Base-by-base conservation (phyloP, 2,329 filamentous ascomycete genomes). In the Exophiala sideris region DNA sequence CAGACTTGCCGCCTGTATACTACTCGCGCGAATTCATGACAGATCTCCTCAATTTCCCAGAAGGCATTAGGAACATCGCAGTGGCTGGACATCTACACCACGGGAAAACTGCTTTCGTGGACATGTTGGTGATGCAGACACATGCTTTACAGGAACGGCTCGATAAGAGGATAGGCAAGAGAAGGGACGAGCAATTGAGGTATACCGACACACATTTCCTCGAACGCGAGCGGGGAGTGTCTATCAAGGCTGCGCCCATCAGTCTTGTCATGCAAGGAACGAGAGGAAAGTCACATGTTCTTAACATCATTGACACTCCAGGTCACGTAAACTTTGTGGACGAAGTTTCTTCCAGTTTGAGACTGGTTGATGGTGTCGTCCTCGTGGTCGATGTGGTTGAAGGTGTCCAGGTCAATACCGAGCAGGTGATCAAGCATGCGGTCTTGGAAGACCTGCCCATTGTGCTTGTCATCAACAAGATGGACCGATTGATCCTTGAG, bases 251-350 rank as follows among this genome's bases (percentile, higher is more conserved):
- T 4, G 86, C 91, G 14, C 92, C 94, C 5, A 97, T 99, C 91
- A 96, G 88, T 67, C 75, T 99, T 62, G 86, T 97, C 35, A 77
- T 99, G 52, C 90, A 89, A 65, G 88, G 84, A 63, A 91, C 90
- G 7, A 90, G 88, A 70, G 89, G 90, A 49, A 99, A 99, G 73
- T 97, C 91, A 34, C 91, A 97, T 73, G 79, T 99, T 2, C 76
- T 99, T 74, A 97, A 97, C 72, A 85, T 99, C 51, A 79, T 99
- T 54, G 94, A 99, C 73, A 99, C 94, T 1, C 94, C 94, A 0
- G 94, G 94, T 5, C 94, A 99, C 69, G 94, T 97, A 67, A 96
- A 99, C 71, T 99, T 99, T 70, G 92, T 95, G 39, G 94, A 99
- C 68, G 94, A 99, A 71, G 90, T 99, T 35, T 94, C 94, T 7